A percentile compares a stretch with the other conserved stretches of the same genome.
These are phyloP conservation scores for Entelexis sorbosivorans DNA, from an alignment of 1,139 yeast genomes.

Conservation along the genomic window DNA sequence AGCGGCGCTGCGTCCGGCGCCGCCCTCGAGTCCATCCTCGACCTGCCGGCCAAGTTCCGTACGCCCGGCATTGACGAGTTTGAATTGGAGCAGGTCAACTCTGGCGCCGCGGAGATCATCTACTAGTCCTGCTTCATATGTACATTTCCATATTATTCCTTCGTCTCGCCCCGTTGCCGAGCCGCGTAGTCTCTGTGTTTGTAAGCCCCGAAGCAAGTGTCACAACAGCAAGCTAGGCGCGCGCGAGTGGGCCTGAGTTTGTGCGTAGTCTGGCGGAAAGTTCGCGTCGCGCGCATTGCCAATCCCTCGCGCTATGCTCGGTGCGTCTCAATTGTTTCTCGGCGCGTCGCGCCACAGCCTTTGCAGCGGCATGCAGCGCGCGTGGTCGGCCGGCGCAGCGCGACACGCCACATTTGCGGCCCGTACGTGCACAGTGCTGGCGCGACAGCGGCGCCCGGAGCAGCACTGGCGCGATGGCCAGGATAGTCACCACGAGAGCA, in stretches of 20 bases:
- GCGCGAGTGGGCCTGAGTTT: neutral
- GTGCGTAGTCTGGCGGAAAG: neutral
- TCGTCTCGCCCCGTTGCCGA: too few species aligned
- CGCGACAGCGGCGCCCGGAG: neutral
- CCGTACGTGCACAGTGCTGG: neutral
- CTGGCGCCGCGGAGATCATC: constrained; percentile 58
- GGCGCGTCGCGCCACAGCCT: neutral
- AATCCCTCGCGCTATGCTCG: neutral
- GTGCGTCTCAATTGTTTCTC: neutral
- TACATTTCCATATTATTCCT: neutral
- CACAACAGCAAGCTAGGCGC: neutral
- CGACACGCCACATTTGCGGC: neutral
- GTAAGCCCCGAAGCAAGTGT: constrained; percentile 1
- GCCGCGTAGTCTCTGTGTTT: neutral
- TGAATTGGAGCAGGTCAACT: constrained; percentile 63
- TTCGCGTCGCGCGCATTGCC: neutral
- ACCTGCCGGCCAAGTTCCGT: constrained; percentile 61
- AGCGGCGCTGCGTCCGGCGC: constrained; percentile 25
- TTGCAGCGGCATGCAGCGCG: neutral
- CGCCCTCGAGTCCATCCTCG: constrained; percentile 47
- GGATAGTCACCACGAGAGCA: neutral
- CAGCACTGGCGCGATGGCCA: neutral
- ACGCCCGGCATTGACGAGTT: constrained; percentile 47
- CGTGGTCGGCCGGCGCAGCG: neutral
- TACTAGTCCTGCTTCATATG: constrained; percentile 18